Evolutionary conservation across 164 flowering plant species (phyloP).

Genomic region (Tetrastigma voinierianum): DNA sequence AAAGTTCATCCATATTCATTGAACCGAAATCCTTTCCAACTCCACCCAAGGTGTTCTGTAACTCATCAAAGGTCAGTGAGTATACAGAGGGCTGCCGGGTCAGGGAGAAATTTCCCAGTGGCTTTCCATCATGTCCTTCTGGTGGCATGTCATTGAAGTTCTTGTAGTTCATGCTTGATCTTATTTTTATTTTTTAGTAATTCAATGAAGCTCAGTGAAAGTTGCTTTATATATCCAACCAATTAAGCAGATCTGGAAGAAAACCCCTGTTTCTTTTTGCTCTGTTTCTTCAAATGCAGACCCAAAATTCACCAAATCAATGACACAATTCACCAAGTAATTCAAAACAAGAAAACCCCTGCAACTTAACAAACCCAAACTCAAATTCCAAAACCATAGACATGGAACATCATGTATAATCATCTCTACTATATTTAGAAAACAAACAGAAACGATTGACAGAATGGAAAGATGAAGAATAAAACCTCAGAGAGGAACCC

Average conservation of each 20-base stretch:
- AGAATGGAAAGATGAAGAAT: neutral
- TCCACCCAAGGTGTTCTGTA: constrained; percentile 71
- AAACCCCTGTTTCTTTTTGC: neutral
- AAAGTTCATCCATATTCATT: constrained; percentile 56
- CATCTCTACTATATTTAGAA: no score
- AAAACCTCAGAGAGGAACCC: neutral
- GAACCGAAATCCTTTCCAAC: constrained; percentile 61
- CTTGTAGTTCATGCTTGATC: constrained; percentile 60
- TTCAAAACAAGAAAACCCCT: no score
- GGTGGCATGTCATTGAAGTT: constrained; percentile 35
- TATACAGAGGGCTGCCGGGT: constrained; percentile 68
- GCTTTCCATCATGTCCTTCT: constrained; percentile 27
- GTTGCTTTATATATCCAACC: constrained; percentile 1
- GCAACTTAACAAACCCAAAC: no score
- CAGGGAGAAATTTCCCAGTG: constrained; percentile 33
- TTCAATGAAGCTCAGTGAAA: no score
- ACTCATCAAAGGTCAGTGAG: constrained; percentile 78
- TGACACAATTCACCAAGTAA: neutral
- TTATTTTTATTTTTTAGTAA: constrained; percentile 29
- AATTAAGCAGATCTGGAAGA: constrained; percentile 4
- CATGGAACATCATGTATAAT: neutral
- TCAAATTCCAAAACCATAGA: no score
- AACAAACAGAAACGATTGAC: neutral
- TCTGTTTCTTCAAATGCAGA: constrained; percentile 14
- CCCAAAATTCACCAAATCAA: constrained; percentile 15